These are phyloP conservation scores for Teratosphaeria zuluensis DNA, from an alignment of 2,329 filamentous ascomycete species.

Conservation along the genomic window DNA sequence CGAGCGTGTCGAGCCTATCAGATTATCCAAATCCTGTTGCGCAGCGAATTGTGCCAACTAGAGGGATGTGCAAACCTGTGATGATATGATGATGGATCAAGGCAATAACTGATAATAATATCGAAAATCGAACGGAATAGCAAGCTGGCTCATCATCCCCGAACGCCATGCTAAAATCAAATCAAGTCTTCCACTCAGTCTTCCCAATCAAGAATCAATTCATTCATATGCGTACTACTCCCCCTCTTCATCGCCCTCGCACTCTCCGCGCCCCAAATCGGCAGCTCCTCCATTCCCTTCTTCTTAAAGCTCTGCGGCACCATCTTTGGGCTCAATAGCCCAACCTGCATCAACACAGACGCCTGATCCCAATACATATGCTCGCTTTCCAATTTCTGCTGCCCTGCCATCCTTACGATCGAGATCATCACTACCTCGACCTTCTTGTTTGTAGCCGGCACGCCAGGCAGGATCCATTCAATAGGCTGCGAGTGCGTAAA, in stretches of 20 bases:
- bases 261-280: slow-evolving; percentile 36
- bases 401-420: slow-evolving; percentile 46
- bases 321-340: slow-evolving; percentile 46
- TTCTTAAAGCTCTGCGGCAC: slow-evolving; percentile 39
- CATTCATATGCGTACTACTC: slow-evolving; percentile 34
- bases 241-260: slow-evolving; percentile 39
- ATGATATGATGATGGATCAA: background rate
- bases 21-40: background rate
- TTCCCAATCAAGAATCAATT: slow-evolving; percentile 40
- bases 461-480: slow-evolving; percentile 50
- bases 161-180: background rate
- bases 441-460: slow-evolving; percentile 46
- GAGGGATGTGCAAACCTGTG: background rate
- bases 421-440: slow-evolving; percentile 48
- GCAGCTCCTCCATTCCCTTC: slow-evolving; percentile 37
- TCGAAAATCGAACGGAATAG: too few species aligned
- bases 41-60: background rate
- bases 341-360: slow-evolving; percentile 49
- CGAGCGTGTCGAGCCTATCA: background rate
- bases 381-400: slow-evolving; percentile 45
- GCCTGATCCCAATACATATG: slow-evolving; percentile 56
- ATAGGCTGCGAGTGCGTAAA: slow-evolving; percentile 49
- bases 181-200: background rate
- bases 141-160: background rate
- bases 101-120: background rate